Percentiles rank a stretch among this genome's conserved stretches.
Evolutionary conservation across 495 filamentous ascomycete genomes (phyloP).

Genomic region (Aspergillus ostianus): DNA sequence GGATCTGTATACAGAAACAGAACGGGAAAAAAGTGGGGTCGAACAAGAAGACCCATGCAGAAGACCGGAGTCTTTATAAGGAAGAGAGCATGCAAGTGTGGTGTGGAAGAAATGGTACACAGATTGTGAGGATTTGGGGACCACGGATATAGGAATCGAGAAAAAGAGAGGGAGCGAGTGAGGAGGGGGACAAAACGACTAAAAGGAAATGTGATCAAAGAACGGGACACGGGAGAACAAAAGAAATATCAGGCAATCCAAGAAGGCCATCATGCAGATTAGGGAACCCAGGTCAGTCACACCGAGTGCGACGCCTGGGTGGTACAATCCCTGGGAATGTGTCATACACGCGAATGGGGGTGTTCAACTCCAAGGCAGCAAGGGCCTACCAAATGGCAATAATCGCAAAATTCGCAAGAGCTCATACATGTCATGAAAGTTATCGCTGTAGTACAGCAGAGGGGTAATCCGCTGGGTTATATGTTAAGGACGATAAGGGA

Average conservation of each 20-base stretch:
- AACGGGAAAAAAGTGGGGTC: background rate
- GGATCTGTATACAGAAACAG: background rate
- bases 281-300: constrained; percentile 11
- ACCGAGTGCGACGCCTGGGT: constrained; percentile 10
- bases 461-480: constrained; percentile 9
- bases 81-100: background rate
- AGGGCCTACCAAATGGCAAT: constrained; percentile 30
- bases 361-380: constrained; percentile 30
- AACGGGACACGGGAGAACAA: constrained; percentile 11
- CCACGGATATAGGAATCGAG: background rate
- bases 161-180: background rate
- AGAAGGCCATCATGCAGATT: constrained; percentile 20
- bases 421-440: constrained; percentile 43
- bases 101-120: constrained; percentile 7
- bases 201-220: constrained; percentile 9
- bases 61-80: background rate
- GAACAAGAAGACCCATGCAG: background rate
- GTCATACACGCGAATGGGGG: constrained; percentile 26
- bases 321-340: constrained; percentile 23
- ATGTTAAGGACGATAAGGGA: background rate
- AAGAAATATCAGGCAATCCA: constrained; percentile 12
- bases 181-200: constrained; percentile 3
- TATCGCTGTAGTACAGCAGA: constrained; percentile 20
- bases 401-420: constrained; percentile 39
- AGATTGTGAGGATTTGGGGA: background rate